These are phyloP conservation scores for Scutellaria minor DNA, from an alignment of 257 asterid genomes.

Conservation along the genomic window DNA sequence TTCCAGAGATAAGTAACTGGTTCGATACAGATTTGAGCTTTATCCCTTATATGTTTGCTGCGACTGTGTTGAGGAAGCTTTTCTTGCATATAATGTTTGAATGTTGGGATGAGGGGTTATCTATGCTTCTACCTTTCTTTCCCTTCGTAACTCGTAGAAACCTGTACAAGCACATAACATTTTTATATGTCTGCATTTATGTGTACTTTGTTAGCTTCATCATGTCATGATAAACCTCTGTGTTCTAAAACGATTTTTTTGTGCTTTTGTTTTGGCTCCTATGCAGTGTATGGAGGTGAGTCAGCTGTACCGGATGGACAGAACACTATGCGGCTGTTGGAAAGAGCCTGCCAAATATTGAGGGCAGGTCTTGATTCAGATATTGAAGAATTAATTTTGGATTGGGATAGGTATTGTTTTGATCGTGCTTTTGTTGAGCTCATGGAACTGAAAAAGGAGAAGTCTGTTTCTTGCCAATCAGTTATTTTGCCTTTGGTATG, in stretches of 20 bases:
- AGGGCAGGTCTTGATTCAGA: conserved; percentile 26
- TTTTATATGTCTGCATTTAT: background rate
- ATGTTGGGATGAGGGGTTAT: too few relatives aligned
- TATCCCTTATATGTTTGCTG: background rate
- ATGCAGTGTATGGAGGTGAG: background rate
- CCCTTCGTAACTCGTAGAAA: too few relatives aligned
- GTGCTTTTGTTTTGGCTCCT: background rate
- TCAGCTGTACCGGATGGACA: background rate
- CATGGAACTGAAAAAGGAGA: conserved; percentile 30
- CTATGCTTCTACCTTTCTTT: too few relatives aligned
- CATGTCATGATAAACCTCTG: background rate
- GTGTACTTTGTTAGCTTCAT: background rate
- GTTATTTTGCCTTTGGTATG: conserved; percentile 20
- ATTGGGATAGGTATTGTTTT: conserved; percentile 10
- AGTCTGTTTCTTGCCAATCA: conserved; percentile 11
- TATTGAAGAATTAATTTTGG: conserved; percentile 22
- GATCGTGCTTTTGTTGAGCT: conserved; percentile 29
- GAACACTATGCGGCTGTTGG: background rate
- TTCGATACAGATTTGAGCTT: background rate
- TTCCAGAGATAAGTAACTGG: too few relatives aligned
- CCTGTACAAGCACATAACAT: too few relatives aligned
- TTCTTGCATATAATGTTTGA: background rate
- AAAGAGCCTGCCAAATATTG: conserved; percentile 3
- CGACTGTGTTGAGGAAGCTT: background rate
- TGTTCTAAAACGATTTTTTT: background rate